Percentiles rank a stretch among this genome's conserved stretches.
These are phyloP conservation scores for Saxophila tyrrhenica DNA, from an alignment of 495 filamentous ascomycete species.

Conservation along the genomic window DNA sequence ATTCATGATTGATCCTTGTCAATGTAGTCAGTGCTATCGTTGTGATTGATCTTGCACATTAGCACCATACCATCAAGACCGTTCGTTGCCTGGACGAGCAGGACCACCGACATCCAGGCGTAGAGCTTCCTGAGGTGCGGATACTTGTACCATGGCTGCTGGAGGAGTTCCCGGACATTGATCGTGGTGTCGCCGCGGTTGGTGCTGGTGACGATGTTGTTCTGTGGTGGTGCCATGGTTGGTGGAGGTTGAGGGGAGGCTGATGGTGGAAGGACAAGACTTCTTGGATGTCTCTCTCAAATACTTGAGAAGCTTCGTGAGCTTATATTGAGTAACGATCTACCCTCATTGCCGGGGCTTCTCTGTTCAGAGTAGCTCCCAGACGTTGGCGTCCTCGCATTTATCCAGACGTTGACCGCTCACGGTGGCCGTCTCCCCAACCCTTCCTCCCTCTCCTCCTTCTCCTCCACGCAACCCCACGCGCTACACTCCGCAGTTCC, in stretches of 20 bases:
- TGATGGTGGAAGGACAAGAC: no score
- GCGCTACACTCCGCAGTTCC: not conserved
- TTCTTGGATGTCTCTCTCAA: no score
- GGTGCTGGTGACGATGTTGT: constrained; percentile 6
- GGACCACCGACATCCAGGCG: constrained; percentile 6
- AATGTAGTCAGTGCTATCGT: no score
- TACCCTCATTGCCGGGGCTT: not conserved
- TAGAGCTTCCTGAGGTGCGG: constrained; percentile 5
- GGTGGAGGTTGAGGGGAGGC: not conserved
- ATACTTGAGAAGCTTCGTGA: not conserved
- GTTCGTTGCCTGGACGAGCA: constrained; percentile 9
- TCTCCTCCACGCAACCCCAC: not conserved
- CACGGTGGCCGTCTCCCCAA: not conserved
- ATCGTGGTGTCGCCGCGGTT: constrained; percentile 4
- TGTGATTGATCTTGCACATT: not conserved
- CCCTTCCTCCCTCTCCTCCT: not conserved
- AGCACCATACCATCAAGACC: constrained; percentile 5
- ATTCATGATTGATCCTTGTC: not conserved
- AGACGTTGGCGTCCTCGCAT: not conserved
- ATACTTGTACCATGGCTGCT: constrained; percentile 12
- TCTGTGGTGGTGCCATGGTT: not conserved
- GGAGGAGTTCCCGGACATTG: constrained; percentile 5
- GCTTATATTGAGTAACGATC: not conserved
- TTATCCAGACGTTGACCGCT: not conserved
- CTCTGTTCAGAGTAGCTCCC: not conserved